Conservation (phyloP, 1,284 basidiomycete species). For the Laetiporus sulphureus region DNA sequence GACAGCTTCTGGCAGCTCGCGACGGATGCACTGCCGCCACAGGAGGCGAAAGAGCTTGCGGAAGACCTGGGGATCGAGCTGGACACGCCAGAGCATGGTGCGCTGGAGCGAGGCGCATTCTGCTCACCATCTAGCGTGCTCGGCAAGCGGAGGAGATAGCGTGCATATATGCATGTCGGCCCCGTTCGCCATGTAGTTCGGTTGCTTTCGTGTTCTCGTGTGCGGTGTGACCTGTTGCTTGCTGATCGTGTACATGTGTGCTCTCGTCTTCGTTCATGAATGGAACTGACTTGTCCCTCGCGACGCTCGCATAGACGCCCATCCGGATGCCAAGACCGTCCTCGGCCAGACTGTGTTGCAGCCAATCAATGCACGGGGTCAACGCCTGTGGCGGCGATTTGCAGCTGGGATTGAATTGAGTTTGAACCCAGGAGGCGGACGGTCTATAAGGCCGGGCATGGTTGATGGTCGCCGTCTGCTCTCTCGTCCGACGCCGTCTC, state of each 20-base stretch:
- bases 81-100: constrained; percentile 59
- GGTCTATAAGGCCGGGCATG: constrained; percentile 6
- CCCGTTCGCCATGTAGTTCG: neutral
- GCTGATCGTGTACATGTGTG: neutral
- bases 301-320: neutral
- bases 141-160: constrained; percentile 17
- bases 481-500: constrained; percentile 11
- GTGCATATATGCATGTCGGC: too few species aligned
- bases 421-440: constrained; percentile 6
- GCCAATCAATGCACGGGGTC: neutral
- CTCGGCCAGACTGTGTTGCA: neutral
- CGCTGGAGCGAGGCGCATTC: constrained; percentile 46
- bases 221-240: neutral
- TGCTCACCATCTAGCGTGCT: constrained; percentile 26
- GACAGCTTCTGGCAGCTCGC: constrained; percentile 65
- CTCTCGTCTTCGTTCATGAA: neutral
- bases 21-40: constrained; percentile 59
- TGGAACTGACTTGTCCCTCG: neutral
- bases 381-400: neutral
- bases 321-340: neutral
- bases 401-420: neutral
- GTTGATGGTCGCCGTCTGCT: constrained; percentile 5
- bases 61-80: constrained; percentile 74
- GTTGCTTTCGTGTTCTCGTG: neutral
- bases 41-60: constrained; percentile 51